Evolutionary conservation across 129 eudicot genomes (phyloP), one percentile per base, ranked within the genome.

Genomic region (Tagetes erecta): DNA sequence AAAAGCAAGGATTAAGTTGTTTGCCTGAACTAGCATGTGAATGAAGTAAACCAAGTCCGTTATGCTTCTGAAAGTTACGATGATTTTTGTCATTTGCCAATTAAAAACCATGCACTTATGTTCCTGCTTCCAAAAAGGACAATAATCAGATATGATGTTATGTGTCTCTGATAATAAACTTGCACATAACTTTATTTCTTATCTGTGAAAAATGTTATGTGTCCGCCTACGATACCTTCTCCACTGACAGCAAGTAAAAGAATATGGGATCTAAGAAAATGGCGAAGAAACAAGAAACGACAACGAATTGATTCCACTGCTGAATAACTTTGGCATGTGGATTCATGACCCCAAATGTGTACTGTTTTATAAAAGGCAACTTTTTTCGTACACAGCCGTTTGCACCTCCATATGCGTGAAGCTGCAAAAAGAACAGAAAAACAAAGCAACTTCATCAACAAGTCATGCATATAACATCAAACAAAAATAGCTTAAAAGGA

Each of bases 21-120:
- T 74, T 79, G 86, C 97, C 98, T 93, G 98, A 79, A 93, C 92
- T 56, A 93, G 85, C 68, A 93, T 90, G 69, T 93, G 91, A 55
- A 87, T 3, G 5, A 93, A 52, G 81, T 87, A 93, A 69, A 93
- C 84, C 70, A 90, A 69, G 80, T 93, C 98, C 34, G 91, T 86
- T 20, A 86, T 37, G 85, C 91, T 90, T 81, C 98, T 93, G 44
- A 90, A 79, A 75, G 62, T 74, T 41, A 84, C 89, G 39, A 93
- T 38, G 27, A 71, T 67, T 73, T 80, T 83, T 58, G 95, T 81
- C 86, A 87, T 75, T 56, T 87, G 85, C 89, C 85, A 70, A 70
- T 88, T 67, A 20, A 90, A 56, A 38, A 80, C 77, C 76, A 93
- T 88, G 82, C 98, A 93, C 70, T 87, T 88, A 12, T 78, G 38